A percentile compares a stretch with the other conserved stretches of the same genome.
phyloP scores from a whole-genome alignment of 257 asterid genomes.

The Asclepias syriaca region DNA sequence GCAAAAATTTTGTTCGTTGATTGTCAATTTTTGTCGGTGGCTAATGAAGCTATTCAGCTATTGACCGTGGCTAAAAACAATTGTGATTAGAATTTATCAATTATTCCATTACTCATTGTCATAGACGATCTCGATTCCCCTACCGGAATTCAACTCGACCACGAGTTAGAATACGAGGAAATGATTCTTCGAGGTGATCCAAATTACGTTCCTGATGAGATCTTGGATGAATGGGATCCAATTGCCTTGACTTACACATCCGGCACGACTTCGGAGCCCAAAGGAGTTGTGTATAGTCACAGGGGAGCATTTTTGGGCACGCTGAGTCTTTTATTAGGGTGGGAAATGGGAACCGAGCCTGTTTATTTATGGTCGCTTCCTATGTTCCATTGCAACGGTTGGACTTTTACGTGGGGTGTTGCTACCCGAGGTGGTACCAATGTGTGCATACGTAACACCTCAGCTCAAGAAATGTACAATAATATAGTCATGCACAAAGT shows the following conservation, averaged over 20 bases:
- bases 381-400: slow-evolving; percentile 93
- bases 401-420: slow-evolving; percentile 93
- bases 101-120: slow-evolving; percentile 53
- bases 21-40: slow-evolving; percentile 40
- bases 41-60: slow-evolving; percentile 46
- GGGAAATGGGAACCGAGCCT: slow-evolving; percentile 77
- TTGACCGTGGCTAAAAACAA: slow-evolving; percentile 16
- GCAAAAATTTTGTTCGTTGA: no score
- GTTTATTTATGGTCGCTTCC: slow-evolving; percentile 92
- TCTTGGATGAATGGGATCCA: slow-evolving; percentile 72
- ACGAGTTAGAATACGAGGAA: slow-evolving; percentile 58
- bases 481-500: slow-evolving; percentile 50
- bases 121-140: slow-evolving; percentile 60
- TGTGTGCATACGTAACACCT: slow-evolving; percentile 69
- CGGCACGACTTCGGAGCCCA: slow-evolving; percentile 81
- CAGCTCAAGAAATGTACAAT: slow-evolving; percentile 57
- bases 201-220: slow-evolving; percentile 21
- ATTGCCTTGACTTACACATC: slow-evolving; percentile 79
- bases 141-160: slow-evolving; percentile 41
- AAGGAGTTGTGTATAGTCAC: slow-evolving; percentile 88
- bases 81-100: background rate
- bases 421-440: slow-evolving; percentile 92
- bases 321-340: slow-evolving; percentile 53
- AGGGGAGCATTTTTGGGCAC: slow-evolving; percentile 80
- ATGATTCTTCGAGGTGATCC: slow-evolving; percentile 46